Percentiles rank a stretch among this genome's conserved stretches.
Conservation (phyloP, 768 basidiomycete genomes). For the Lentinula boryana region DNA sequence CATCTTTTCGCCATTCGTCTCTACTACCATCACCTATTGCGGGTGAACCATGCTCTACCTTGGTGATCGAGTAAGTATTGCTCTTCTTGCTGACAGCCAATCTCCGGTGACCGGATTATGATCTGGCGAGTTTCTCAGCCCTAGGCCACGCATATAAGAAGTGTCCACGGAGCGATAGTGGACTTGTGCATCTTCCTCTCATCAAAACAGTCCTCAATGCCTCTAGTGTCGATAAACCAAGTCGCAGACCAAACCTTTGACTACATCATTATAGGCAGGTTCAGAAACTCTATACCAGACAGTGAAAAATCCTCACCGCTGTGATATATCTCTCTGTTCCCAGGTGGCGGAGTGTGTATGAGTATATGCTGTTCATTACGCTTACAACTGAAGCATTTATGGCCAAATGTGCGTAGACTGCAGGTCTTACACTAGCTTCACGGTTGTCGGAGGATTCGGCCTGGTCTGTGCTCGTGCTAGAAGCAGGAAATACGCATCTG, state of each 20-base stretch:
- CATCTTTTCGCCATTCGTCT: too few relatives aligned
- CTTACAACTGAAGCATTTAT: background rate
- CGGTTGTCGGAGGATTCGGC: conserved; percentile 28
- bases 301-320: background rate
- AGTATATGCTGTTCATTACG: background rate
- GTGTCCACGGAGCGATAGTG: background rate
- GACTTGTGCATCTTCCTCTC: background rate
- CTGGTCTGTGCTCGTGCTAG: conserved; percentile 27
- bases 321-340: background rate
- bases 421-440: conserved; percentile 32
- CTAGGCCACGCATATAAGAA: background rate
- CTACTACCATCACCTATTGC: background rate
- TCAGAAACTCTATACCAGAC: background rate
- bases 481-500: conserved; percentile 18
- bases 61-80: too few relatives aligned
- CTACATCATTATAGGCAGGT: conserved; percentile 8
- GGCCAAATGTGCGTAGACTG: conserved; percentile 12
- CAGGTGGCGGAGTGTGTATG: conserved; percentile 2
- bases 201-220: background rate
- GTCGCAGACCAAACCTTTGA: conserved; percentile 5
- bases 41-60: too few relatives aligned
- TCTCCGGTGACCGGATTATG: background rate
- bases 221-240: conserved; percentile 3
- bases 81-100: background rate
- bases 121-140: background rate